Evolutionary conservation across 2,329 filamentous ascomycete species (phyloP), one percentile per base, ranked within the genome.

Genomic region (Zasmidium citrigriseum): DNA sequence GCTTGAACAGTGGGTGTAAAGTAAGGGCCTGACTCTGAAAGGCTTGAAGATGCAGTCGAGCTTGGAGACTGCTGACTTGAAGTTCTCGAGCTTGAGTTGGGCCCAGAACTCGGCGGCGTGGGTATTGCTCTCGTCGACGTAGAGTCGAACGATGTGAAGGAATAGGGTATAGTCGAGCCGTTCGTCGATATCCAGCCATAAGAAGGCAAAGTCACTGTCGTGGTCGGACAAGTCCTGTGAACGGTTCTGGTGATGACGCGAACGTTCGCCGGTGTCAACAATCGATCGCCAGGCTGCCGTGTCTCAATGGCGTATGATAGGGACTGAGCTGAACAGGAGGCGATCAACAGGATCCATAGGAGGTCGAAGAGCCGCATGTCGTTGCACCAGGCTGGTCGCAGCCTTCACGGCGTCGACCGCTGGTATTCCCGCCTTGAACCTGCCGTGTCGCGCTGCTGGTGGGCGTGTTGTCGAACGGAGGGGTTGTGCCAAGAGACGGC

Each of bases 131-230:
- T 49, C 21, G 4, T 11, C 3, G 34, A 41, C 10, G 49, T 3
- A 5, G 24, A 3, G 3, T 21, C 25, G 12, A n/a, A 4, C 3
- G 27, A 11, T 11, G 49, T 3, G 20, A 52, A 52, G 16, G 27
- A 22, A 27, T 38, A 52, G 12, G 49, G 49, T 14, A 52, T 14
- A 12, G 25, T 52, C 4, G 24, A 41, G 24, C 49, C 49, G 22
- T 44, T 44, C 2, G 24, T 52, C 34, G 49, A 52, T 22, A 52
- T 38, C 49, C 49, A 52, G 9, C 49, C 49, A 41, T 38, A 52
- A 3, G 49, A 41, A 3, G 49, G 49, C 27, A 52, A 41, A 21
- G 49, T 52, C 25, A 41, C 24, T n/a, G 49, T 22, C 2, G 27
- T 29, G 41, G 24, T 41, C 22, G 49, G 18, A 9, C 20, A 34